These are phyloP conservation scores for Coleophoma eucalyptorum DNA, from an alignment of 2,329 filamentous ascomycete genomes.

Conservation along the genomic window DNA sequence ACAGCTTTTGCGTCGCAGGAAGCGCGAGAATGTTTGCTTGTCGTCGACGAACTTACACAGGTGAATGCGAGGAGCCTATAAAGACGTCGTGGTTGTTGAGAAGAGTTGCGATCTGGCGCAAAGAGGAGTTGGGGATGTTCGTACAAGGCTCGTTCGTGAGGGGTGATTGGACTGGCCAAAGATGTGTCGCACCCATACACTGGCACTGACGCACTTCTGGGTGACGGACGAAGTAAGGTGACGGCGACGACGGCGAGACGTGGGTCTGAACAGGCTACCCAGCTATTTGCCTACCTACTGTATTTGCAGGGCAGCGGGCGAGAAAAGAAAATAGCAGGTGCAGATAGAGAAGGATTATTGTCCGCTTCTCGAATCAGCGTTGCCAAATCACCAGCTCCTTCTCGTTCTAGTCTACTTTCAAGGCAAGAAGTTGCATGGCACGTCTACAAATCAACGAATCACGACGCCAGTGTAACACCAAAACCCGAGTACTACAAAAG, in stretches of 20 bases:
- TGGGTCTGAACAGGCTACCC: too few relatives aligned
- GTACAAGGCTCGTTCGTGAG: neutral
- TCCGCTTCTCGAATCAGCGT: too few relatives aligned
- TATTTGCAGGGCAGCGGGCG: too few relatives aligned
- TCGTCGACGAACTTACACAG: too few relatives aligned
- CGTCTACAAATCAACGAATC: neutral
- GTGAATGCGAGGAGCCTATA: too few relatives aligned
- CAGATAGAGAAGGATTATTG: too few relatives aligned
- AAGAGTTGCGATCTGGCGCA: slow-evolving; percentile 2
- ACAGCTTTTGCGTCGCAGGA: neutral
- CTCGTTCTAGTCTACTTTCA: neutral
- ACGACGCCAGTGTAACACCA: neutral
- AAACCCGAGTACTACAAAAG: neutral
- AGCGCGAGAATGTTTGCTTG: too few relatives aligned
- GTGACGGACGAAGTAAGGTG: neutral
- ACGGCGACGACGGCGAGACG: neutral
- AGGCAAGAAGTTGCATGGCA: neutral
- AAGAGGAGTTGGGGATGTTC: neutral
- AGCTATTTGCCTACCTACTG: too few relatives aligned
- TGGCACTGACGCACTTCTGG: neutral
- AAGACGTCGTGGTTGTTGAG: neutral
- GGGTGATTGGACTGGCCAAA: neutral
- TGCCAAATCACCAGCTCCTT: neutral
- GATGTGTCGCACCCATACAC: neutral
- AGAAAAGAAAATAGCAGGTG: too few relatives aligned